Conservation (phyloP, 306 rosid species). For the Dalbergia oliveri region DNA sequence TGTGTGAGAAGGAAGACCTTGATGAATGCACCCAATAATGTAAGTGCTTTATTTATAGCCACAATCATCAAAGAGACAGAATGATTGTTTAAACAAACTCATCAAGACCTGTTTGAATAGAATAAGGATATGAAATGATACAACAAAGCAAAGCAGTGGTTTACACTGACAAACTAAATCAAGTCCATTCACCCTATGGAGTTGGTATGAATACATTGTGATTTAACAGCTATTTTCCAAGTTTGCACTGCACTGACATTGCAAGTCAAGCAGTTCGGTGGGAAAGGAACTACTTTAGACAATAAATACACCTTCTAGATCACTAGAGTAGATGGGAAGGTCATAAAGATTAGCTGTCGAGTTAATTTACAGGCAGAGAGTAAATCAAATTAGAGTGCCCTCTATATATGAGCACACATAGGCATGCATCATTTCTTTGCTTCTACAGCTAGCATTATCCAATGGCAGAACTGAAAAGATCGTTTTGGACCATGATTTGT, state of each 20-base stretch:
- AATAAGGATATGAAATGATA: neutral
- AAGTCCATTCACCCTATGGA: neutral
- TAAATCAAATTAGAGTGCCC: neutral
- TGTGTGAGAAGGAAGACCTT: conserved; percentile 16
- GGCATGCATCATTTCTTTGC: neutral
- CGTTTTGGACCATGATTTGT: neutral
- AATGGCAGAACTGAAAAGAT: neutral
- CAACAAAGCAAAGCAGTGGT: neutral
- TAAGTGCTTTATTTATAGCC: neutral
- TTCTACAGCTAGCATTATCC: neutral
- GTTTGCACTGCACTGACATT: neutral
- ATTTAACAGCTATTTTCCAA: neutral
- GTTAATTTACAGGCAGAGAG: neutral
- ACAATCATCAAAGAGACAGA: neutral
- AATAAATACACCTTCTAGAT: no score
- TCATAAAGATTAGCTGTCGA: neutral
- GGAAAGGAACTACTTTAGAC: no score
- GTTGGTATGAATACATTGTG: neutral
- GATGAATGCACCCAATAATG: neutral
- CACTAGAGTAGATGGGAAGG: neutral
- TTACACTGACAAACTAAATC: neutral
- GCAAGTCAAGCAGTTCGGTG: neutral
- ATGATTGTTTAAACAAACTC: no score
- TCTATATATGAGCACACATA: neutral
- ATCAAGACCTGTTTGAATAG: neutral